Base-by-base conservation (phyloP, 108 stramenopile genomes). In the Conticribra guillardii region DNA sequence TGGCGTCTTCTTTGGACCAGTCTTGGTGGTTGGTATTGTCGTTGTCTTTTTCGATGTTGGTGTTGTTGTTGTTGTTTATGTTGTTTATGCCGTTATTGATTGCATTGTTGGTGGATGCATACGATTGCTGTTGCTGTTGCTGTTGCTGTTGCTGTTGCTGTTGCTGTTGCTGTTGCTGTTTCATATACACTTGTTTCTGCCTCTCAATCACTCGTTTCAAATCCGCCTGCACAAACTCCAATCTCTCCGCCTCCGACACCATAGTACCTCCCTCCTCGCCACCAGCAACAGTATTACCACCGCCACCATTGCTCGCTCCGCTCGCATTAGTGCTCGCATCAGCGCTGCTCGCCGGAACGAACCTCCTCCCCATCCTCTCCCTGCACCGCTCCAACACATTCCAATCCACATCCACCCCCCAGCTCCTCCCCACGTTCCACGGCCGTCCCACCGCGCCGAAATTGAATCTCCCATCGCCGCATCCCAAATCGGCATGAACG, bases 381-480 rank as follows among this genome's bases (percentile, higher is more conserved):
- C 44, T n/a, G 44, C 69, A 70, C 32, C 54, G 63, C 37, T 74
- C 52, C 52, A 95, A 80, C 48, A 95, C 79, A 33, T 80, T 86
- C 59, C 77, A 72, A 75, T 95, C 94, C 9, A 95, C 76, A 54
- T 95, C 94, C 45, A 95, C 82, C 11, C 94, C 94, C 44, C 79
- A 82, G 33, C 79, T 59, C 37, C 80, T 62, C 46, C 54, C 54
- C 5, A 90, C 88, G 28, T 69, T 62, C 45, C 46, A 79, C n/a
- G 76, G 70, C 21, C 58, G 55, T 31, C 86, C 84, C 21, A 89
- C 68, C 8, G 91, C 88, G 64, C 74, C 78, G 70, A 92, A 92
- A 64, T 89, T 90, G 18, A 92, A 79, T 18, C 94, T 81, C 5
- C 94, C 94, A 67, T 95, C 94, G n/a, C 94, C 94, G 21, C 81